phyloP scores from a whole-genome alignment of 306 rosid species.

The Lathyrus oleraceus region DNA sequence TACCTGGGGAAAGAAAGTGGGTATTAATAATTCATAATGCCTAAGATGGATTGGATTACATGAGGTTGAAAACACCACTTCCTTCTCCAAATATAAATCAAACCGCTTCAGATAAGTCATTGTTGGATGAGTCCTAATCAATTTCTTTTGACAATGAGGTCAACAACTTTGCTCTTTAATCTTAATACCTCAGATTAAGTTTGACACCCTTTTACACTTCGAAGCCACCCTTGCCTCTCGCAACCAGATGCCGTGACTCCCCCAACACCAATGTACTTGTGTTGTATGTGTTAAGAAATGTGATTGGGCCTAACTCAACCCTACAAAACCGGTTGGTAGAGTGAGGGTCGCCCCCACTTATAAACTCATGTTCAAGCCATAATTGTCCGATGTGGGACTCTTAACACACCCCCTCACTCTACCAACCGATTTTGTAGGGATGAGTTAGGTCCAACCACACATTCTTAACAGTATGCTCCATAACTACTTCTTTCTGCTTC shows the following conservation, averaged over 20 bases:
- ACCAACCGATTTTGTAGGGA: no score
- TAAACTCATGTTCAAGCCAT: no score
- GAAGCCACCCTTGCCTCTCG: slow-evolving; percentile 21
- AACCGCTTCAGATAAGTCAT: slow-evolving; percentile 4
- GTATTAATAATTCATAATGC: slow-evolving; percentile 1
- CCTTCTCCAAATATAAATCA: slow-evolving; percentile 26
- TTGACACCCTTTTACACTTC: background rate
- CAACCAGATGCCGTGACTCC: background rate
- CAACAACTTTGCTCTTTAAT: slow-evolving; percentile 18
- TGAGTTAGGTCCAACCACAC: no score
- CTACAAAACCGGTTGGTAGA: no score
- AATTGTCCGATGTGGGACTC: no score
- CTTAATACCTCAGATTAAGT: background rate
- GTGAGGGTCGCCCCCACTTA: no score
- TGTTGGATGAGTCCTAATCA: slow-evolving; percentile 9
- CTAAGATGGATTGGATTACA: slow-evolving; percentile 17
- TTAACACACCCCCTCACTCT: no score
- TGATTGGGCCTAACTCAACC: no score
- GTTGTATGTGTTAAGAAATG: no score
- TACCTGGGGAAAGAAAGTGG: slow-evolving; percentile 12
- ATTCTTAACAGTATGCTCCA: no score
- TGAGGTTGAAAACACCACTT: background rate
- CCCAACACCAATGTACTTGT: slow-evolving; percentile 1
- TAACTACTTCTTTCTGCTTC: slow-evolving; percentile 20
- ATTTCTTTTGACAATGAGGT: slow-evolving; percentile 15